Base-by-base conservation (phyloP, 495 filamentous ascomycete species). In the Penicillium coprophilum region DNA sequence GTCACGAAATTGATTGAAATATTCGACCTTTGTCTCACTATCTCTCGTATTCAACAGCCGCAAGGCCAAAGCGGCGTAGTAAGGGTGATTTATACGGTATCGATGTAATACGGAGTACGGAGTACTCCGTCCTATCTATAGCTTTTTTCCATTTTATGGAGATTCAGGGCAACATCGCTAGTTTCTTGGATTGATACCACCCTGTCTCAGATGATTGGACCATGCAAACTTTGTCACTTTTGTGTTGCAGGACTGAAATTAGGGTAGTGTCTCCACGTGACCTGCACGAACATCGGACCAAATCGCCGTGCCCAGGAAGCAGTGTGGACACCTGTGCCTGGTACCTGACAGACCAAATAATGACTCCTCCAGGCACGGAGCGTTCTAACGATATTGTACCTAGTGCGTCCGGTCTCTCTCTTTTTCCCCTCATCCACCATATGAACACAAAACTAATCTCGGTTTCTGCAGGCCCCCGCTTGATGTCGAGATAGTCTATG, bases 391-490 rank as follows among this genome's bases (percentile, higher is more conserved):
- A 21, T 28, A 23, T 44, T 11, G 19, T 23, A 46, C 21, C 21
- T 46, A 46, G 23, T 28, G 44, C 8, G 23, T 9, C 7, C n/a
- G n/a, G 34, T 17, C 15, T 11, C 10, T 32, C 6, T 8, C 13
- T 28, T 15, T 46, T 23, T 4, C 7, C 3, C 13, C 4, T n/a
- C n/a, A n/a, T n/a, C n/a, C 44, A 23, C 15, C 7, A 17, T 17
- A 38, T 3, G 15, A 9, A 17, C 34, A 47, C 15, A 21, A 5
- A 30, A 47, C 9, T 47, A 47, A 47, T 31, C 27, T 13, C 19
- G n/a, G 9, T 31, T 28, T 31, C 45, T 47, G n/a, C 45, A 47
- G 27, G 8, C 45, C 45, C 24, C 45, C 45, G 45, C 45, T 32
- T 19, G 8, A 23, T 46, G 44, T 45, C 27, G 13, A 27, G 12